Conservation (phyloP, 164 flowering plant species). For the Euptelea pleiosperma region DNA sequence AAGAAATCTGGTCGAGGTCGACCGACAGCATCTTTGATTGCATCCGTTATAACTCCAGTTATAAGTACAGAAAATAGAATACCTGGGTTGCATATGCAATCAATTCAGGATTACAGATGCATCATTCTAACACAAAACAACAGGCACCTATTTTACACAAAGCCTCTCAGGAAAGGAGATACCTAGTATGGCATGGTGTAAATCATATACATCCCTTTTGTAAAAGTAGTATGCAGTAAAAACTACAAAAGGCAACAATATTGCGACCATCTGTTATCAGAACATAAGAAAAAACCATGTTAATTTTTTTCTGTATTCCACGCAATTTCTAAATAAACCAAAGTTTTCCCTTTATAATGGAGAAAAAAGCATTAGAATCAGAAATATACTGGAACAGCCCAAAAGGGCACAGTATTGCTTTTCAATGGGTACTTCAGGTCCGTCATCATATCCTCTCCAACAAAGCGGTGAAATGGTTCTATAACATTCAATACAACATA, state of each 20-base stretch:
- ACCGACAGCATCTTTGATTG: conserved; percentile 74
- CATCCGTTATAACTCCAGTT: conserved; percentile 74
- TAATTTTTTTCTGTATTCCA: no score
- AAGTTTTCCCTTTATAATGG: no score
- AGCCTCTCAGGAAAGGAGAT: no score
- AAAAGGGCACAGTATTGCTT: conserved; percentile 64
- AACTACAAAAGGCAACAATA: conserved; percentile 20
- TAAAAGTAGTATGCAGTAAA: conserved; percentile 30
- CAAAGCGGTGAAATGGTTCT: conserved; percentile 87
- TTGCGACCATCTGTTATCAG: conserved; percentile 18
- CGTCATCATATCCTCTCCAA: conserved; percentile 78
- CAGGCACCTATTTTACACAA: not conserved
- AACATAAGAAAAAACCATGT: conserved; percentile 8
- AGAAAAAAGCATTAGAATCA: no score
- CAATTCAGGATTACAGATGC: not conserved
- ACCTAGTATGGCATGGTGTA: conserved; percentile 53
- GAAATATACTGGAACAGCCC: conserved; percentile 71
- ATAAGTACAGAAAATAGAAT: conserved; percentile 61
- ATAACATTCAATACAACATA: conserved; percentile 57
- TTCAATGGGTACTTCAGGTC: conserved; percentile 70
- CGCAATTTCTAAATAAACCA: no score
- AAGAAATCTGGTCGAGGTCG: conserved; percentile 48
- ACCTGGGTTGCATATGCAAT: conserved; percentile 49
- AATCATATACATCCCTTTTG: conserved; percentile 50
- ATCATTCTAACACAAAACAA: conserved; percentile 9